phyloP scores from a whole-genome alignment of 2,329 filamentous ascomycete genomes.

The Knoxdaviesia proteae region DNA sequence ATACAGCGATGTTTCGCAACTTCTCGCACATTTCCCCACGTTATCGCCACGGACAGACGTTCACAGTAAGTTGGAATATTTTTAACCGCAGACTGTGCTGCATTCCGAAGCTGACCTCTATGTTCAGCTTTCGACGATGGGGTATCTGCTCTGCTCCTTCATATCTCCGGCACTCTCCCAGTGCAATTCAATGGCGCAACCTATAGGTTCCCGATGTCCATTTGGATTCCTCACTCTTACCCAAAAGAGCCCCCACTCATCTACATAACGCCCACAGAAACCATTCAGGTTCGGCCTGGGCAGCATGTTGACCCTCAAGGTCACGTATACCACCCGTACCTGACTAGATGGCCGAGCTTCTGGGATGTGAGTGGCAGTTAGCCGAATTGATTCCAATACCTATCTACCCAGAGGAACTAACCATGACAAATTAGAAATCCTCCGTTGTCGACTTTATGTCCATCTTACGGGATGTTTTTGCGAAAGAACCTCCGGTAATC shows the following conservation, averaged over 20 bases:
- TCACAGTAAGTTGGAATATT: constrained; percentile 45
- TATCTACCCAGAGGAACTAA: constrained; percentile 5
- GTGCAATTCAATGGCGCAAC: constrained; percentile 72
- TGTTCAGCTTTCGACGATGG: constrained; percentile 68
- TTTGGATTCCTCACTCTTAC: constrained; percentile 89
- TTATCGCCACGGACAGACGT: constrained; percentile 79
- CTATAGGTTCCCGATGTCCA: constrained; percentile 75
- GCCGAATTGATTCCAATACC: not conserved
- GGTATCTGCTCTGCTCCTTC: constrained; percentile 64
- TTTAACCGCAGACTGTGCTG: not conserved
- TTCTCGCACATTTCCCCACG: constrained; percentile 58
- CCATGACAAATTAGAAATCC: constrained; percentile 41
- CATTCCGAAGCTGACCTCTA: constrained; percentile 7
- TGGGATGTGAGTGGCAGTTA: constrained; percentile 53
- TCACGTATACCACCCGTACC: constrained; percentile 84
- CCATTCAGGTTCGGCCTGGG: constrained; percentile 75
- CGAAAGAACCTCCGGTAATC: constrained; percentile 83
- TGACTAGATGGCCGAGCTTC: constrained; percentile 72
- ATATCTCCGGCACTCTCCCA: constrained; percentile 74
- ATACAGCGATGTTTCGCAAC: constrained; percentile 76
- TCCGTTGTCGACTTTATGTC: constrained; percentile 64
- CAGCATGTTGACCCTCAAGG: constrained; percentile 92
- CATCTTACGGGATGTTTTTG: constrained; percentile 70
- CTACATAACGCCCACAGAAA: constrained; percentile 73
- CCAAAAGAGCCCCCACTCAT: constrained; percentile 67